Base-by-base conservation (phyloP, 179 eudicot species). In the Camellia oleifera region DNA sequence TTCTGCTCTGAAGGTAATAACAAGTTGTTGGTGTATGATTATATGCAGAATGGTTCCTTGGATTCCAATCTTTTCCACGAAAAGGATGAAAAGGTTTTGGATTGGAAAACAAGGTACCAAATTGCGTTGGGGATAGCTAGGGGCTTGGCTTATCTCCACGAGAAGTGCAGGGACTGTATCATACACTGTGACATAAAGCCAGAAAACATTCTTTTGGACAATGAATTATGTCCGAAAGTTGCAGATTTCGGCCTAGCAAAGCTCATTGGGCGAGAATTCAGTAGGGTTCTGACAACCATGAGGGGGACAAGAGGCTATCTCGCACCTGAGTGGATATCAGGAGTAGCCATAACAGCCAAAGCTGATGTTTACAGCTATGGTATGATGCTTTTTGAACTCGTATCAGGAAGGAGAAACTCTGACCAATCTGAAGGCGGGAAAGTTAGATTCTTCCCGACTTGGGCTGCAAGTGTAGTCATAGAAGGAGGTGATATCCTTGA, bases 301-400 rank as follows among this genome's bases (percentile, higher is more conserved):
- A 87, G 91, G 79, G 92, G 92, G 40, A 91, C 92, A 3, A 76
- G 87, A 68, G 94, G 92, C 57, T 91, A 91, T 75, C 91, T 89
- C 45, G 92, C 92, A 45, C 94, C 91, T 11, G 92, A 91, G 63
- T 91, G 94, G 94, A 76, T 91, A 40, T 87, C 90, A 0, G 92
- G 90, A 65, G 78, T 85, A 15, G 79, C 92, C 13, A 63, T 91
- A 18, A 88, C 91, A 2, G 82, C 89, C 48, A 91, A 89, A 83
- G 90, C 89, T 7, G 94, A 91, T 17, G 91, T 91, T 42, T 91
- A 76, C 20, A 91, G 92, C 75, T 89, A 83, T n/a, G 93, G 91
- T 0, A 87, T 90, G 91, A 81, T 87, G 87, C 80, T 91, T 7
- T 86, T 89, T n/a, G 91, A 91, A 72, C 56, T 91, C 3, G 54